These are phyloP conservation scores for Nitzschia sp. DNA, from an alignment of 108 stramenopile genomes.

Conservation along the genomic window DNA sequence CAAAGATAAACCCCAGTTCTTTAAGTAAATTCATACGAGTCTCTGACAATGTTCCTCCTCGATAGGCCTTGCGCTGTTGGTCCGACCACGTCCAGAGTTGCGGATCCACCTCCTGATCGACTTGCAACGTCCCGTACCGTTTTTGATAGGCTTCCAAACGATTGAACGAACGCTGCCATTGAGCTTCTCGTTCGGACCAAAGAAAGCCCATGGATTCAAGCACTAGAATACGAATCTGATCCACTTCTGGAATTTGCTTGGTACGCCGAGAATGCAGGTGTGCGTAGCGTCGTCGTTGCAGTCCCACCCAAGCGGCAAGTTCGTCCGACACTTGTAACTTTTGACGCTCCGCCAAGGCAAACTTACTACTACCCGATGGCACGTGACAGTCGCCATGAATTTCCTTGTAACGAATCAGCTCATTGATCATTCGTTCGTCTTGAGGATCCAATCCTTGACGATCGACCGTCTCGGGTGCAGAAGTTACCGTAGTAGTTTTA, in stretches of 20 bases:
- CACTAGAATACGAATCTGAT: slow-evolving; percentile 7
- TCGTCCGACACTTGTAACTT: slow-evolving; percentile 15
- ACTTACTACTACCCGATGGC: slow-evolving; percentile 25
- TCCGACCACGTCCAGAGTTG: slow-evolving; percentile 33
- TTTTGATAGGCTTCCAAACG: slow-evolving; percentile 7
- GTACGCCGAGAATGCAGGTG: not conserved
- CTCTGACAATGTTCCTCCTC: slow-evolving; percentile 19
- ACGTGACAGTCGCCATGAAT: slow-evolving; percentile 42
- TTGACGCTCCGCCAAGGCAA: slow-evolving; percentile 10
- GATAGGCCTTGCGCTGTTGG: slow-evolving; percentile 38
- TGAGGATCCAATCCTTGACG: slow-evolving; percentile 3
- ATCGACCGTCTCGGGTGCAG: no score
- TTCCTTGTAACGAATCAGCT: slow-evolving; percentile 39
- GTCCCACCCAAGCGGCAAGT: slow-evolving; percentile 32
- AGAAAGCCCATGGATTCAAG: slow-evolving; percentile 43
- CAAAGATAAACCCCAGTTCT: slow-evolving; percentile 38
- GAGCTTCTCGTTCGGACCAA: slow-evolving; percentile 35
- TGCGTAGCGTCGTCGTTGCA: slow-evolving; percentile 29
- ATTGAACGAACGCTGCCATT: slow-evolving; percentile 36
- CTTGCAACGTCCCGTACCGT: slow-evolving; percentile 4
- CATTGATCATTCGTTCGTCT: slow-evolving; percentile 23
- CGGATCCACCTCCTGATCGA: slow-evolving; percentile 20
- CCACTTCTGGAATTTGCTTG: not conserved
- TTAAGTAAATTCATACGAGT: slow-evolving; percentile 22
- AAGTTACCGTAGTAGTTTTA: no score